Conservation (phyloP, 306 rosid species). For the Quillaja saponaria region DNA sequence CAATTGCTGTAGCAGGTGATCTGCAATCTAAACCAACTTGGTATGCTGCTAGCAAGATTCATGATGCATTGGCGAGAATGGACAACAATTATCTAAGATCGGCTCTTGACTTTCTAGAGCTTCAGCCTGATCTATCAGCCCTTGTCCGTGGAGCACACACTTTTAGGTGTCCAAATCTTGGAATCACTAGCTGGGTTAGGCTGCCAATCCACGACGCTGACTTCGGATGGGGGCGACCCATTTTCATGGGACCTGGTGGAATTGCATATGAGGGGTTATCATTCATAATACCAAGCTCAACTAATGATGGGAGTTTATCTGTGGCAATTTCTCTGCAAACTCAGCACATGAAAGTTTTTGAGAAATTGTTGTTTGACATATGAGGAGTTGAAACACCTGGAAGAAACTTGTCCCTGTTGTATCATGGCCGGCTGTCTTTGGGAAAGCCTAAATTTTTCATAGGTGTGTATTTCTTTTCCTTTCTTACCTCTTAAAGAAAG, state of each 20-base stretch:
- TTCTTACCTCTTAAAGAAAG: background rate
- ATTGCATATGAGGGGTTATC: slow-evolving; percentile 79
- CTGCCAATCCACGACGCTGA: slow-evolving; percentile 92
- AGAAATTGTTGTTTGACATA: slow-evolving; percentile 51
- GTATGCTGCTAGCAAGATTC: slow-evolving; percentile 79
- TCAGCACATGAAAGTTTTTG: slow-evolving; percentile 61
- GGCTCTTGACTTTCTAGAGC: slow-evolving; percentile 78
- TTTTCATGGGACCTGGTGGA: slow-evolving; percentile 97
- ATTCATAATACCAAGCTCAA: slow-evolving; percentile 66
- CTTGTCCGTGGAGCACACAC: slow-evolving; percentile 82
- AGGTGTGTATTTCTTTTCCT: slow-evolving; percentile 31
- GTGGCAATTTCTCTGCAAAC: slow-evolving; percentile 64
- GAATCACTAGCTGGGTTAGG: slow-evolving; percentile 90
- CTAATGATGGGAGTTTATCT: slow-evolving; percentile 64
- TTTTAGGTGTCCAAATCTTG: slow-evolving; percentile 88
- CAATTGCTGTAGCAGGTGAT: slow-evolving; percentile 64
- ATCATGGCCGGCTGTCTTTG: background rate
- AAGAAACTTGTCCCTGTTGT: slow-evolving; percentile 4
- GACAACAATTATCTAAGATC: slow-evolving; percentile 76
- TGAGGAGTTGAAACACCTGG: slow-evolving; percentile 29
- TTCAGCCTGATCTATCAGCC: slow-evolving; percentile 79
- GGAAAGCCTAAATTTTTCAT: slow-evolving; percentile 26
- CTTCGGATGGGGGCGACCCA: slow-evolving; percentile 96
- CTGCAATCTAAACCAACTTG: slow-evolving; percentile 72
- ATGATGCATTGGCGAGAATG: slow-evolving; percentile 58